phyloP scores from a whole-genome alignment of 1,284 basidiomycete genomes.

The Filobasidium uniguttulatum region DNA sequence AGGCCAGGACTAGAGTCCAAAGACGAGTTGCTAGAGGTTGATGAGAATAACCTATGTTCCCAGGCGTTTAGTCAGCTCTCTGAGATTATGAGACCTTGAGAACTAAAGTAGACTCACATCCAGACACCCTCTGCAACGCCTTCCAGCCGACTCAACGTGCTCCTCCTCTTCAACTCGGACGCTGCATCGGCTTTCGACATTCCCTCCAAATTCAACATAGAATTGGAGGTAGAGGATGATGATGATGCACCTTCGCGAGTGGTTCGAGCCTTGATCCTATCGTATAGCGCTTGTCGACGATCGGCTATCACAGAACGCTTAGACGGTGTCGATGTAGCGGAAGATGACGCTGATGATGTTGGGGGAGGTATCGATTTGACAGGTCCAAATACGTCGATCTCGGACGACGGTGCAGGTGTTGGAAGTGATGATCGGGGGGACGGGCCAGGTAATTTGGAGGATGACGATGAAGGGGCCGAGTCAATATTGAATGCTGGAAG shows the following conservation, averaged over 20 bases:
- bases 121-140: conserved; percentile 37
- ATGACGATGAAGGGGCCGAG: too few relatives aligned
- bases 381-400: conserved; percentile 15
- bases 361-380: conserved; percentile 4
- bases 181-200: conserved; percentile 22
- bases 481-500: too few relatives aligned
- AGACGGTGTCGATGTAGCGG: conserved; percentile 15
- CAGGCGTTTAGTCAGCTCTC: neutral
- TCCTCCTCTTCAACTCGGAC: conserved; percentile 34
- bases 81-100: neutral
- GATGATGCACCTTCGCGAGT: neutral
- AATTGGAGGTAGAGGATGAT: neutral
- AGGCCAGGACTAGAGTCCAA: conserved; percentile 3
- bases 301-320: conserved; percentile 19
- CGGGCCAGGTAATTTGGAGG: too few relatives aligned
- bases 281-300: conserved; percentile 29
- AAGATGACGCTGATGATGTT: conserved; percentile 3
- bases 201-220: conserved; percentile 1
- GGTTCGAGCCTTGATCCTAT: conserved; percentile 31
- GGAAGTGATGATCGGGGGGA: too few relatives aligned
- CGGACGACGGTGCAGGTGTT: too few relatives aligned
- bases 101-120: conserved; percentile 26
- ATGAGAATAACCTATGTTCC: conserved; percentile 28
- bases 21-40: conserved; percentile 17
- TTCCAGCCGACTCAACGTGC: conserved; percentile 34